Conservation (phyloP, 129 eudicot genomes). For the Rutidosis leptorrhynchoides region DNA sequence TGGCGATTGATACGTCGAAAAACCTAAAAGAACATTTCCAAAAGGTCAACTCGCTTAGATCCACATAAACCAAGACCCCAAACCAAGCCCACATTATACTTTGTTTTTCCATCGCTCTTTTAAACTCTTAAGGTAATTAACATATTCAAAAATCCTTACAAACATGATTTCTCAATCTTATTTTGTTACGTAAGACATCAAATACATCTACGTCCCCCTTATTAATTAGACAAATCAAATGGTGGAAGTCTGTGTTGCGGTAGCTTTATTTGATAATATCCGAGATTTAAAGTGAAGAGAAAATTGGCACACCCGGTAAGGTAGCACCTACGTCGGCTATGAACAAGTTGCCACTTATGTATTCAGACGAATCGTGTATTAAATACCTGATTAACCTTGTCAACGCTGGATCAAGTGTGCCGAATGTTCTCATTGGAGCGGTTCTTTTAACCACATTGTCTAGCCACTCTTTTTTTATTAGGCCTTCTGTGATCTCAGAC, state of each 20-base stretch:
- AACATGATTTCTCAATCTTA: too few species aligned
- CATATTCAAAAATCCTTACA: too few species aligned
- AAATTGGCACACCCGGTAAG: slow-evolving; percentile 28
- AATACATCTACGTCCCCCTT: too few species aligned
- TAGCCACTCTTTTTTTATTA: slow-evolving; percentile 21
- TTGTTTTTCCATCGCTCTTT: too few species aligned
- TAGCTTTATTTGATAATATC: not conserved
- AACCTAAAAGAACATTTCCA: too few species aligned
- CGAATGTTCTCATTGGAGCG: slow-evolving; percentile 18
- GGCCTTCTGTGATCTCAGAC: slow-evolving; percentile 20
- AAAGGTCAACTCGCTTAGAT: too few species aligned
- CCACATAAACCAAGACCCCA: too few species aligned
- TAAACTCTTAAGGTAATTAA: too few species aligned
- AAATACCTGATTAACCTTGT: slow-evolving; percentile 21
- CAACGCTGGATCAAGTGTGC: slow-evolving; percentile 24
- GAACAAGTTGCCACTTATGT: slow-evolving; percentile 23
- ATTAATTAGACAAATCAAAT: not conserved
- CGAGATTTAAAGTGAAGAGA: slow-evolving; percentile 21
- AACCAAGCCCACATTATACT: too few species aligned
- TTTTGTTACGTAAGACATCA: too few species aligned
- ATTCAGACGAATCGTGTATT: slow-evolving; percentile 27
- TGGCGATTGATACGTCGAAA: too few species aligned
- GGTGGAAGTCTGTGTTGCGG: not conserved
- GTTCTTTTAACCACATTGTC: slow-evolving; percentile 10
- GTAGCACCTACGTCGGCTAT: slow-evolving; percentile 16